Evolutionary conservation across 768 basidiomycete species (phyloP).

Genomic region (Sarcomyxa edulis): DNA sequence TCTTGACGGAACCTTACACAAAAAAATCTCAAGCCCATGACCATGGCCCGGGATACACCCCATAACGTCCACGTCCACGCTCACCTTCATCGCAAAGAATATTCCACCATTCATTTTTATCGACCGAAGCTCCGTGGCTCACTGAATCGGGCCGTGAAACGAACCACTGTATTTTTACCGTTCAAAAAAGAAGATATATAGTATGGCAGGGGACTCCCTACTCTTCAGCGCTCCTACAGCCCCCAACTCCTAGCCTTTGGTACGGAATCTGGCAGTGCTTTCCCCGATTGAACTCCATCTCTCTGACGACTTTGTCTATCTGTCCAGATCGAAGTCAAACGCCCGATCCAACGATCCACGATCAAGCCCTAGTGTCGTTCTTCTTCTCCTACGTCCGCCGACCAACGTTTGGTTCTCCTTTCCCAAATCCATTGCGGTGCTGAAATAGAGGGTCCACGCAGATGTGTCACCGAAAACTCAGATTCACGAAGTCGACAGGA

Average conservation of each 20-base stretch:
- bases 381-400: slow-evolving; percentile 52
- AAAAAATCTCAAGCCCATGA: too few relatives aligned
- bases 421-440: slow-evolving; percentile 18
- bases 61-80: too few relatives aligned
- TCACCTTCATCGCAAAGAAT: too few relatives aligned
- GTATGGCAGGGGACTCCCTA: too few relatives aligned
- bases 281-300: slow-evolving; percentile 1
- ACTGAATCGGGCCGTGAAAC: too few relatives aligned
- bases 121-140: too few relatives aligned
- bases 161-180: too few relatives aligned
- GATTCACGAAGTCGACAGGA: slow-evolving; percentile 38
- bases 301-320: slow-evolving; percentile 21
- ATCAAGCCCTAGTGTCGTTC: slow-evolving; percentile 29
- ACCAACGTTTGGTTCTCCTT: slow-evolving; percentile 26
- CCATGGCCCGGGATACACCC: too few relatives aligned
- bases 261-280: slow-evolving; percentile 3
- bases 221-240: too few relatives aligned
- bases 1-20: too few relatives aligned
- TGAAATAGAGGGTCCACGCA: slow-evolving; percentile 14
- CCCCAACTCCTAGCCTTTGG: slow-evolving; percentile 4
- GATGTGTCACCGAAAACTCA: slow-evolving; percentile 66
- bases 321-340: slow-evolving; percentile 28
- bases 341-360: slow-evolving; percentile 25
- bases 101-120: too few relatives aligned
- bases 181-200: too few relatives aligned